phyloP scores from a whole-genome alignment of 768 basidiomycete genomes.

The Phylloporus sp. region DNA sequence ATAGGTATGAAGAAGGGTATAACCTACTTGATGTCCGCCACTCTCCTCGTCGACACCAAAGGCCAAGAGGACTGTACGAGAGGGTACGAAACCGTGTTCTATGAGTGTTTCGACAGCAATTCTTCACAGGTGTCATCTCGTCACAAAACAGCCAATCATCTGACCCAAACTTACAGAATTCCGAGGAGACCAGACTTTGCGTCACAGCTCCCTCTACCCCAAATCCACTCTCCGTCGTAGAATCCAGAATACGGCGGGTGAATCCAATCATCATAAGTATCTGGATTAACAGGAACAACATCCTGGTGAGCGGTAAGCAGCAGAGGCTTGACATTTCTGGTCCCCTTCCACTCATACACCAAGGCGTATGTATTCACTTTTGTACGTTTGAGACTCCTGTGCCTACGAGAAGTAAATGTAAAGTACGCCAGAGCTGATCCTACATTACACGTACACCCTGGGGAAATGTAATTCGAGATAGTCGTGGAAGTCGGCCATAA shows the following conservation, averaged over 20 bases:
- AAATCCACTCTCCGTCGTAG: constrained; percentile 42
- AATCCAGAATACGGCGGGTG: constrained; percentile 49
- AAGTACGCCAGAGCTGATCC: neutral
- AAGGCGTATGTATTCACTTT: constrained; percentile 60
- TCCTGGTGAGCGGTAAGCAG: constrained; percentile 49
- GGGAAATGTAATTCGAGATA: constrained; percentile 49
- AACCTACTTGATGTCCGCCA: constrained; percentile 35
- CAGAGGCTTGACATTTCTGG: constrained; percentile 50
- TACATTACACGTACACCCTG: constrained; percentile 41
- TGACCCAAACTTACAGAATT: constrained; percentile 28
- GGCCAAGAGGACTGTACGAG: constrained; percentile 31
- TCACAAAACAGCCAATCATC: too few relatives aligned
- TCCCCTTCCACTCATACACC: constrained; percentile 59
- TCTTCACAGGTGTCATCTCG: constrained; percentile 10
- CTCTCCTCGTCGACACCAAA: constrained; percentile 47
- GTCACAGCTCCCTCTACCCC: constrained; percentile 46
- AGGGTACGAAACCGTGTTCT: constrained; percentile 28
- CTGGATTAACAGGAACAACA: constrained; percentile 48
- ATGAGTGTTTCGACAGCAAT: constrained; percentile 26
- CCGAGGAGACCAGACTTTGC: constrained; percentile 39
- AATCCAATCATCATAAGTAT: constrained; percentile 43
- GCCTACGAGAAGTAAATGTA: constrained; percentile 29
- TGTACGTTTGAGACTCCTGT: constrained; percentile 45
- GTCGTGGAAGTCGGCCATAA: constrained; percentile 22
- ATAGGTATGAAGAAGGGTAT: too few relatives aligned